Conservation (phyloP, 2,329 filamentous ascomycete species). For the Aspergillus latus region DNA sequence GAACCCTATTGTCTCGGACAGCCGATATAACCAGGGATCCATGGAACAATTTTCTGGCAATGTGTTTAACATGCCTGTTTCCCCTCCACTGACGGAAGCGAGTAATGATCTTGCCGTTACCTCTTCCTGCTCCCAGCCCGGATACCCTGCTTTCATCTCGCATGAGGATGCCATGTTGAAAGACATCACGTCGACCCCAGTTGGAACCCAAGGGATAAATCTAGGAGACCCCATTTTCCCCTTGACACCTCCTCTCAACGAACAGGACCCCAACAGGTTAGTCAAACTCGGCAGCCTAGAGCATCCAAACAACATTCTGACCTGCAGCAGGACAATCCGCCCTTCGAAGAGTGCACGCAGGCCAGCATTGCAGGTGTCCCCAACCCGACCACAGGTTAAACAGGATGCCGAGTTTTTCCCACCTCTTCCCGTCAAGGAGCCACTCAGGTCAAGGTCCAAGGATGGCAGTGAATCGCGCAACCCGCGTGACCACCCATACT, state of each 20-base stretch:
- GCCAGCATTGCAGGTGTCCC: conserved; percentile 34
- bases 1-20: conserved; percentile 38
- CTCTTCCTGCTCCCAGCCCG: conserved; percentile 41
- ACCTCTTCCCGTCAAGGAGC: conserved; percentile 35
- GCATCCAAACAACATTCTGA: conserved; percentile 11
- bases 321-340: conserved; percentile 38
- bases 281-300: conserved; percentile 14
- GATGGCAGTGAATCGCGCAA: conserved; percentile 39
- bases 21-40: conserved; percentile 34
- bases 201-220: conserved; percentile 37
- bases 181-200: conserved; percentile 36
- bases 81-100: conserved; percentile 44
- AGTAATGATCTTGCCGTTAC: conserved; percentile 44
- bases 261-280: conserved; percentile 45
- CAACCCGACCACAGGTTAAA: conserved; percentile 36
- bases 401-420: conserved; percentile 40
- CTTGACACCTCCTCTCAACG: conserved; percentile 39
- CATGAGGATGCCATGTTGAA: conserved; percentile 41
- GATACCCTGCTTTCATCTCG: conserved; percentile 39
- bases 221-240: conserved; percentile 43
- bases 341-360: conserved; percentile 41
- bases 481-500: conserved; percentile 45
- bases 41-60: conserved; percentile 38
- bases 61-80: conserved; percentile 42
- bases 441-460: conserved; percentile 37